These are phyloP conservation scores for Madurella fahalii DNA, from an alignment of 2,329 filamentous ascomycete species.

Conservation along the genomic window DNA sequence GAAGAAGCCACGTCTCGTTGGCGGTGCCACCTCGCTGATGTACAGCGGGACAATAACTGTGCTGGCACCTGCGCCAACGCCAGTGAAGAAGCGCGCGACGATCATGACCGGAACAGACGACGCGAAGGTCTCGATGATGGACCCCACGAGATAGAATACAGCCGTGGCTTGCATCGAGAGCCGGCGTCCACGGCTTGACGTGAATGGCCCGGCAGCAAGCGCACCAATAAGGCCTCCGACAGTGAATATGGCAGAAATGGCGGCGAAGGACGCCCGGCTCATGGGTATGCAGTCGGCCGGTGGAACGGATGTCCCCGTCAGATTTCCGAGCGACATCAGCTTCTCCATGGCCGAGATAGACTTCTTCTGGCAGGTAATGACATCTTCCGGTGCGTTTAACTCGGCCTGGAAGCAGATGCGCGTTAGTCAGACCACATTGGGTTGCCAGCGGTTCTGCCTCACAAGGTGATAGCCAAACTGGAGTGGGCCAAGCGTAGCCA, in stretches of 20 bases:
- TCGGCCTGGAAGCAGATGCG: slow-evolving; percentile 60
- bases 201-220: slow-evolving; percentile 72
- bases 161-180: slow-evolving; percentile 74
- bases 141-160: slow-evolving; percentile 70
- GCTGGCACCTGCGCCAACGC: slow-evolving; percentile 79
- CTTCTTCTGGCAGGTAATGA: slow-evolving; percentile 75
- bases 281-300: slow-evolving; percentile 83
- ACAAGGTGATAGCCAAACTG: slow-evolving; percentile 95
- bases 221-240: slow-evolving; percentile 84
- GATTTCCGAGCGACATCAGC: slow-evolving; percentile 21
- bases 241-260: slow-evolving; percentile 87
- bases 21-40: slow-evolving; percentile 85
- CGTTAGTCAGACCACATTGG: slow-evolving; percentile 13
- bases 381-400: slow-evolving; percentile 90
- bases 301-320: slow-evolving; percentile 28
- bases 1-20: slow-evolving; percentile 71
- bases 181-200: slow-evolving; percentile 71
- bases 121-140: slow-evolving; percentile 69
- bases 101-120: slow-evolving; percentile 63
- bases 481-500: slow-evolving; percentile 79
- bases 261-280: slow-evolving; percentile 74
- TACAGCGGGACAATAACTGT: slow-evolving; percentile 94
- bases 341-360: slow-evolving; percentile 32
- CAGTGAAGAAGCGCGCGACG: slow-evolving; percentile 72
- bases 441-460: slow-evolving; percentile 28